phyloP scores from a whole-genome alignment of 1,284 basidiomycete genomes.

The Naganishia sp. region DNA sequence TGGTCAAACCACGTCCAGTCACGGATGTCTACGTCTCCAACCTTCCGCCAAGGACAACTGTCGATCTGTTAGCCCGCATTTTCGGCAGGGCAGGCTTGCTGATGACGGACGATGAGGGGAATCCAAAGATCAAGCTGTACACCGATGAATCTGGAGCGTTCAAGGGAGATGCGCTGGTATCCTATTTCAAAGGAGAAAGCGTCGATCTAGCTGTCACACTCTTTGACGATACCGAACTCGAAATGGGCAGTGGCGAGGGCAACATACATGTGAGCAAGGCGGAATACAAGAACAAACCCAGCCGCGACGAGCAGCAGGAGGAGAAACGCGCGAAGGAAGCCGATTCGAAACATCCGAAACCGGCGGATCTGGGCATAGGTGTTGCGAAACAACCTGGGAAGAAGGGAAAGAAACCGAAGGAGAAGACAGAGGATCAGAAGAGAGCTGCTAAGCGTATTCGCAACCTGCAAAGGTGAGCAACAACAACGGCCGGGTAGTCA shows the following conservation, averaged over 20 bases:
- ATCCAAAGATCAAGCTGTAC: conserved; percentile 92
- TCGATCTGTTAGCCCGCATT: conserved; percentile 72
- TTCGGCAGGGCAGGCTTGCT: conserved; percentile 91
- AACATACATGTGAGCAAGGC: conserved; percentile 83
- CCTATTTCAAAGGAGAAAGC: conserved; percentile 96
- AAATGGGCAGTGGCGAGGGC: conserved; percentile 67
- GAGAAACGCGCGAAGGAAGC: not conserved
- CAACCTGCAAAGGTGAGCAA: conserved; percentile 80
- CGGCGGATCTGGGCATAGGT: conserved; percentile 17
- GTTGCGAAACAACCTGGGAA: conserved; percentile 20
- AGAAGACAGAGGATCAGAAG: conserved; percentile 91
- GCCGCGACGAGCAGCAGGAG: conserved; percentile 68
- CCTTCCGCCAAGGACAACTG: conserved; percentile 75
- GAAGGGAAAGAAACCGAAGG: conserved; percentile 63
- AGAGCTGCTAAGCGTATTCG: conserved; percentile 75
- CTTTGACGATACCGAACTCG: conserved; percentile 87
- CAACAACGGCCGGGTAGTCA: conserved; percentile 15
- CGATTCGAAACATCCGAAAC: conserved; percentile 56
- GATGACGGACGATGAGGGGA: conserved; percentile 83
- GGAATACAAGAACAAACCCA: conserved; percentile 65
- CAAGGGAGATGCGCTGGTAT: conserved; percentile 92
- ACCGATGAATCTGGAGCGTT: conserved; percentile 84
- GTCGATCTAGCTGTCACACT: conserved; percentile 82
- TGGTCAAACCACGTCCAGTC: conserved; percentile 60
- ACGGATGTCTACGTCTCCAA: conserved; percentile 90